Evolutionary conservation across 2,329 filamentous ascomycete species (phyloP).

Genomic region (Aspergillus ibericus): DNA sequence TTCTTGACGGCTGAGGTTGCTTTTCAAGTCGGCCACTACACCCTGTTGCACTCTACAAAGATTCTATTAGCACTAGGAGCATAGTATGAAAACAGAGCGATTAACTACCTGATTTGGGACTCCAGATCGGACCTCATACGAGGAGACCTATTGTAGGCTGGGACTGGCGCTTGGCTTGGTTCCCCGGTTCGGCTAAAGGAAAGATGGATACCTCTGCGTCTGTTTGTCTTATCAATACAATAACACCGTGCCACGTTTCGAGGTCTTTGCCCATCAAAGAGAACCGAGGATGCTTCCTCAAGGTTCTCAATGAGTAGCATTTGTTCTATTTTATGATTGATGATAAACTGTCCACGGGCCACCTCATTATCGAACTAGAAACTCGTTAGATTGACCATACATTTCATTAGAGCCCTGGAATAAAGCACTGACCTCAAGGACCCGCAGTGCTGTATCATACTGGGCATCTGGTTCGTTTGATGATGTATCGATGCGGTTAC

Average conservation of each 20-base stretch:
- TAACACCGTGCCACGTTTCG: slow-evolving; percentile 70
- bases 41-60: slow-evolving; percentile 45
- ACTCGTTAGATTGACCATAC: slow-evolving; percentile 19
- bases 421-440: slow-evolving; percentile 58
- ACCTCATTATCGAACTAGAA: slow-evolving; percentile 71
- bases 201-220: slow-evolving; percentile 62
- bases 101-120: slow-evolving; percentile 59
- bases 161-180: slow-evolving; percentile 54
- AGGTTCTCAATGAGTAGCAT: slow-evolving; percentile 72
- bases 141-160: slow-evolving; percentile 54
- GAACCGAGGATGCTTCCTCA: slow-evolving; percentile 65
- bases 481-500: slow-evolving; percentile 56
- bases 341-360: slow-evolving; percentile 79
- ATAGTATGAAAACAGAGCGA: background rate
- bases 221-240: slow-evolving; percentile 63
- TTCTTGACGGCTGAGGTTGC: slow-evolving; percentile 56
- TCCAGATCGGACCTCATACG: slow-evolving; percentile 80
- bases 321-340: slow-evolving; percentile 80
- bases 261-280: slow-evolving; percentile 63
- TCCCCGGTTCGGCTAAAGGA: slow-evolving; percentile 51
- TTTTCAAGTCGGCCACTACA: slow-evolving; percentile 54
- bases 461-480: slow-evolving; percentile 71
- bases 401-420: background rate
- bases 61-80: slow-evolving; percentile 11
- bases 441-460: slow-evolving; percentile 76